phyloP scores from a whole-genome alignment of 179 eudicot genomes.

The Silene noctiflora region DNA sequence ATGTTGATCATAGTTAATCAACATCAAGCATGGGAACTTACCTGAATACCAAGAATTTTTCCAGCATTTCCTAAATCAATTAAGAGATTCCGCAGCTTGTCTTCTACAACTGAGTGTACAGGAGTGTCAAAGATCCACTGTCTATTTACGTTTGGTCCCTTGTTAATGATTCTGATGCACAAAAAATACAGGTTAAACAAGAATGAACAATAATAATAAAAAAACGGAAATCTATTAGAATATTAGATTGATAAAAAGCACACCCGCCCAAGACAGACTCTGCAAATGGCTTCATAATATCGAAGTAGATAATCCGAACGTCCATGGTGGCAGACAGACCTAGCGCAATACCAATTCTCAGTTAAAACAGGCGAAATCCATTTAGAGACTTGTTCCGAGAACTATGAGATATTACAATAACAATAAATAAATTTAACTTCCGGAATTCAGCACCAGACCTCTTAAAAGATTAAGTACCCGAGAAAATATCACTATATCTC shows the following conservation, averaged over 20 bases:
- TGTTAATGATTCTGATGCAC: slow-evolving; percentile 57
- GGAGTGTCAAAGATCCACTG: slow-evolving; percentile 79
- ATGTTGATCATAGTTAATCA: not conserved
- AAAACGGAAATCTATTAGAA: not conserved
- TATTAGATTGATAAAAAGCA: slow-evolving; percentile 25
- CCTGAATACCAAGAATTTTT: slow-evolving; percentile 97
- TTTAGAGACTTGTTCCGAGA: not conserved
- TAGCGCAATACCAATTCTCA: slow-evolving; percentile 29
- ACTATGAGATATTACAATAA: not conserved
- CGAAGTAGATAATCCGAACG: slow-evolving; percentile 66
- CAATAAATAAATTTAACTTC: not conserved
- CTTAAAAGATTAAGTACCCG: slow-evolving; percentile 92
- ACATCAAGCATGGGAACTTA: slow-evolving; percentile 19
- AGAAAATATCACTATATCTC: slow-evolving; percentile 87
- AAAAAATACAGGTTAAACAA: slow-evolving; percentile 25
- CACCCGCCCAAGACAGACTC: slow-evolving; percentile 89
- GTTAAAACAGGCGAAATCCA: slow-evolving; percentile 17
- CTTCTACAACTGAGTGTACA: slow-evolving; percentile 75
- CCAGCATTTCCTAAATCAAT: slow-evolving; percentile 71
- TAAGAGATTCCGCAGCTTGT: slow-evolving; percentile 70
- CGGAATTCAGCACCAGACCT: slow-evolving; percentile 46
- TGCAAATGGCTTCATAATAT: slow-evolving; percentile 97
- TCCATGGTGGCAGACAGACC: slow-evolving; percentile 94
- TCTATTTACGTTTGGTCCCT: slow-evolving; percentile 56
- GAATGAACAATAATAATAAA: not conserved